These are phyloP conservation scores for Leccinum griseonigrum DNA, from an alignment of 1,284 basidiomycete species.

Conservation along the genomic window DNA sequence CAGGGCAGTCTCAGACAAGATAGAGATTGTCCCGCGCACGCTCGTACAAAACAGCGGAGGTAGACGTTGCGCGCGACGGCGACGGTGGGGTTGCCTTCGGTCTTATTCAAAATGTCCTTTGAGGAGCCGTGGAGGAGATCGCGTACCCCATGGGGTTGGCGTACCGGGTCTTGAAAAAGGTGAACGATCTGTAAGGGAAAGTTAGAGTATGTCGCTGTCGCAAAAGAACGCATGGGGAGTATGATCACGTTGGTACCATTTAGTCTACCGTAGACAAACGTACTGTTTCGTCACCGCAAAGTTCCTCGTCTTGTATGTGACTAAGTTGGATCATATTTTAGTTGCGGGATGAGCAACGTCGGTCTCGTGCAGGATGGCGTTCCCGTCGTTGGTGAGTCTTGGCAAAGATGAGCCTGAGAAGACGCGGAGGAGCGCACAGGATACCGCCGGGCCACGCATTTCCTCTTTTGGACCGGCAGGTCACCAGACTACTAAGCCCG, in stretches of 20 bases:
- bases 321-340: background rate
- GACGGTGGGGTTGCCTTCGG: slow-evolving; percentile 97
- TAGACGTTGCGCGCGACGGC: slow-evolving; percentile 95
- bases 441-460: too few relatives aligned
- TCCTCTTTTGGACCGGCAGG: too few relatives aligned
- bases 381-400: too few relatives aligned
- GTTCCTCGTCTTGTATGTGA: background rate
- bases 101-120: slow-evolving; percentile 98
- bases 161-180: slow-evolving; percentile 63
- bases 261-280: too few relatives aligned
- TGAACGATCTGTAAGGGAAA: slow-evolving; percentile 54
- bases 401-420: too few relatives aligned
- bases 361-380: too few relatives aligned
- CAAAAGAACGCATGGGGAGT: background rate
- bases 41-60: slow-evolving; percentile 43
- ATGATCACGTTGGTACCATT: background rate
- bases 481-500: too few relatives aligned
- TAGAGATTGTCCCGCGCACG: too few relatives aligned
- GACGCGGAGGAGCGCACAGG: too few relatives aligned
- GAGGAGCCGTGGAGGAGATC: slow-evolving; percentile 97
- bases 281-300: too few relatives aligned
- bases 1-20: too few relatives aligned
- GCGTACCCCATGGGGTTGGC: slow-evolving; percentile 94
- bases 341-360: background rate
- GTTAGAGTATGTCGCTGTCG: slow-evolving; percentile 73